Conservation (phyloP, 495 filamentous ascomycete genomes). For the Aspergillus steynii region DNA sequence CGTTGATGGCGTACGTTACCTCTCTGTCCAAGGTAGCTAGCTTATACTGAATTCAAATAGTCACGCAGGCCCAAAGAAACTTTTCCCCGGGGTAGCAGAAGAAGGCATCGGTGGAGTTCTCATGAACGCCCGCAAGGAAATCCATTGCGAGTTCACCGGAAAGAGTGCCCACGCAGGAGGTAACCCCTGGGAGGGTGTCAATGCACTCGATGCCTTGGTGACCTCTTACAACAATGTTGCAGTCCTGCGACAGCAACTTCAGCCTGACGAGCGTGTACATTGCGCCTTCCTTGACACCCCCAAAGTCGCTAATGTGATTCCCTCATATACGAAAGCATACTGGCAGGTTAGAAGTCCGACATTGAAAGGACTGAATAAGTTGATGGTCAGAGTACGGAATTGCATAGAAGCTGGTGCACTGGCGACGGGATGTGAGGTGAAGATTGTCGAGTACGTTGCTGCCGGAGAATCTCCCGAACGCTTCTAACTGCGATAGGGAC, state of each 20-base stretch:
- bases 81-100: conserved; percentile 27
- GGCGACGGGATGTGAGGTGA: conserved; percentile 58
- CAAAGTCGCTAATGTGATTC: conserved; percentile 62
- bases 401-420: conserved; percentile 62
- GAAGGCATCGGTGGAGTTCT: conserved; percentile 35
- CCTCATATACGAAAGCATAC: conserved; percentile 53
- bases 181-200: conserved; percentile 64
- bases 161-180: conserved; percentile 56
- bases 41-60: conserved; percentile 17
- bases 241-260: conserved; percentile 62
- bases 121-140: conserved; percentile 42
- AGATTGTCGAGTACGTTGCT: conserved; percentile 41
- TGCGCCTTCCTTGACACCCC: conserved; percentile 61
- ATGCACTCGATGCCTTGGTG: conserved; percentile 63
- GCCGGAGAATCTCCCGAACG: background rate
- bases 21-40: background rate
- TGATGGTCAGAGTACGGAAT: conserved; percentile 51
- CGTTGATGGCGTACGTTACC: conserved; percentile 57
- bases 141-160: conserved; percentile 36
- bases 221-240: conserved; percentile 62
- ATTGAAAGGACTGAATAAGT: conserved; percentile 42
- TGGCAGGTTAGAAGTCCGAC: conserved; percentile 55
- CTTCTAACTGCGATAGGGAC: conserved; percentile 21
- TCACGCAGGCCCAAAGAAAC: conserved; percentile 29
- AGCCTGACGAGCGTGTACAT: conserved; percentile 61